phyloP scores from a whole-genome alignment of 108 stramenopile species.

The Fragilaria crotonensis region DNA sequence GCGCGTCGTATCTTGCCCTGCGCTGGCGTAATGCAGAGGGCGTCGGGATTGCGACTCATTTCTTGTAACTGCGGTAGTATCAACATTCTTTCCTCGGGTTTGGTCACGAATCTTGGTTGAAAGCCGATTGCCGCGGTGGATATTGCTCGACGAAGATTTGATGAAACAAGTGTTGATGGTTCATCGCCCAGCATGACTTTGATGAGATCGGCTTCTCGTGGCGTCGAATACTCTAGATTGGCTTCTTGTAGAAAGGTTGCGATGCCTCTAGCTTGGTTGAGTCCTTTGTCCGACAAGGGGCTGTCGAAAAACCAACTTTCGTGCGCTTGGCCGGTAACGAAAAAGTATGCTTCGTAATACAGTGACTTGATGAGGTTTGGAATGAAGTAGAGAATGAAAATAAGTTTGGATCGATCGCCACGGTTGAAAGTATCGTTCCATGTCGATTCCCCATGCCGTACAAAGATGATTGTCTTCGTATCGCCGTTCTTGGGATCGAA shows the following conservation, averaged over 20 bases:
- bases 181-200: conserved; percentile 37
- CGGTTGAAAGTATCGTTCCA: conserved; percentile 92
- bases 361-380: conserved; percentile 61
- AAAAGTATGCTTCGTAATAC: conserved; percentile 55
- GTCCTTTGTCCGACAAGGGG: conserved; percentile 62
- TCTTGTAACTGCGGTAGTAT: conserved; percentile 76
- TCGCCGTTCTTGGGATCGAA: conserved; percentile 12
- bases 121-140: conserved; percentile 74
- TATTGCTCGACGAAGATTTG: conserved; percentile 78
- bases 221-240: conserved; percentile 31
- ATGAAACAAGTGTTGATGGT: conserved; percentile 49
- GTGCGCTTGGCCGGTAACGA: conserved; percentile 49
- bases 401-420: conserved; percentile 48
- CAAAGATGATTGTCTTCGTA: conserved; percentile 69
- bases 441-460: conserved; percentile 74
- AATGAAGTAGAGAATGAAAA: conserved; percentile 58
- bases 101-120: conserved; percentile 38
- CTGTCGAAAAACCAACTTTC: conserved; percentile 83
- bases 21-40: conserved; percentile 68
- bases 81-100: conserved; percentile 38
- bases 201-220: conserved; percentile 37
- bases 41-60: conserved; percentile 83
- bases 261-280: conserved; percentile 48
- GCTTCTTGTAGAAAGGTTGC: conserved; percentile 42
- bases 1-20: conserved; percentile 32